Conservation (phyloP, 139 green algal genomes). For the Zygnema cylindricum region DNA sequence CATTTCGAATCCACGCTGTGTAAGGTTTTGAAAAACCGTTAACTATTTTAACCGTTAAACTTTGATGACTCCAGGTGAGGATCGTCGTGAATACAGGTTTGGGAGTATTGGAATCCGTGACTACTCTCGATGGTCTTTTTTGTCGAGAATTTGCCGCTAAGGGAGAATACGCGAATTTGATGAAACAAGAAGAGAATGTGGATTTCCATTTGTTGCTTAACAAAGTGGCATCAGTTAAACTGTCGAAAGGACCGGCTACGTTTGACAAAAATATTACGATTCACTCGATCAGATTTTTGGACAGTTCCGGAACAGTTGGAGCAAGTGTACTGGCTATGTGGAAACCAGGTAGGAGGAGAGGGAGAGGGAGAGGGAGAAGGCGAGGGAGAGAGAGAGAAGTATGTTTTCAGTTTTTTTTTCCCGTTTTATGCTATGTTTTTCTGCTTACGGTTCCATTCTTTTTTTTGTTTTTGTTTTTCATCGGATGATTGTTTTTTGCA, state of each 20-base stretch:
- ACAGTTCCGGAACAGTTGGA: slow-evolving; percentile 20
- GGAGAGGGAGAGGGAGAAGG: no score
- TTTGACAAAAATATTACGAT: slow-evolving; percentile 11
- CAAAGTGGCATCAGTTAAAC: slow-evolving; percentile 29
- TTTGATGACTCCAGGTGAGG: slow-evolving; percentile 26
- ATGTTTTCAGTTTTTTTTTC: no score
- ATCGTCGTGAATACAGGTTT: slow-evolving; percentile 52
- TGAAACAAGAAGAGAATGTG: slow-evolving; percentile 51
- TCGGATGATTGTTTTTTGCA: no score
- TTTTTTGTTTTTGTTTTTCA: no score
- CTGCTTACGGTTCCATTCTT: no score
- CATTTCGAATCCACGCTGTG: no score
- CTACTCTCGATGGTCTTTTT: slow-evolving; percentile 42
- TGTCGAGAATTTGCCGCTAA: slow-evolving; percentile 34
- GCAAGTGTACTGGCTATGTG: slow-evolving; percentile 54
- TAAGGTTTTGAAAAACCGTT: no score
- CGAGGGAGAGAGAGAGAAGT: no score
- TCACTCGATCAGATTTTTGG: slow-evolving; percentile 37
- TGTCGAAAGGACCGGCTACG: slow-evolving; percentile 14
- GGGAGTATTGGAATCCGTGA: slow-evolving; percentile 50
- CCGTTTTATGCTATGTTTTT: no score
- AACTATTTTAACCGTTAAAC: slow-evolving; percentile 23
- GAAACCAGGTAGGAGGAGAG: slow-evolving; percentile 47
- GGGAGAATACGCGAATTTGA: slow-evolving; percentile 47
- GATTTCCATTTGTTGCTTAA: slow-evolving; percentile 51